Percentiles rank a stretch among this genome's conserved stretches.
These are phyloP conservation scores for Tolypocladium pustulatum DNA, from an alignment of 2,329 filamentous ascomycete species.

Conservation along the genomic window DNA sequence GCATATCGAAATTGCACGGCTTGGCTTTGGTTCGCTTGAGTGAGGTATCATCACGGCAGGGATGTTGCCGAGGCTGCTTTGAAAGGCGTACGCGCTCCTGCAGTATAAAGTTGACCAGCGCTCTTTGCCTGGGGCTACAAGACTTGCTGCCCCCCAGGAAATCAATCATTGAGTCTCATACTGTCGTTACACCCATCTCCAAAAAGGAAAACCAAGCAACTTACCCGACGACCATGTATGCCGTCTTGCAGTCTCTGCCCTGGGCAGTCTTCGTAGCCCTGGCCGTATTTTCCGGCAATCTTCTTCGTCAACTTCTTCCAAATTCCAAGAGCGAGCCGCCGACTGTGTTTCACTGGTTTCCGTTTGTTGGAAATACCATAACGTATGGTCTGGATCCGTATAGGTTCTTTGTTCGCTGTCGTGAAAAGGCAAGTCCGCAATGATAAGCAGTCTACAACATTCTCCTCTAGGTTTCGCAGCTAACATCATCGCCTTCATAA, in stretches of 20 bases:
- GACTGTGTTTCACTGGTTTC: slow-evolving; percentile 71
- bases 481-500: slow-evolving; percentile 21
- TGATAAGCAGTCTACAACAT: too few species aligned
- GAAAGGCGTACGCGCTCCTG: not conserved
- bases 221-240: not conserved
- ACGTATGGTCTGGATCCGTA: slow-evolving; percentile 93
- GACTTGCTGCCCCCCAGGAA: not conserved
- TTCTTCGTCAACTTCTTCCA: slow-evolving; percentile 68
- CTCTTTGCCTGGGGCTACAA: not conserved
- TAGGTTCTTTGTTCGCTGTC: slow-evolving; percentile 68
- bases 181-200: too few species aligned
- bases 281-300: slow-evolving; percentile 56
- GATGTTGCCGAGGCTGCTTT: not conserved
- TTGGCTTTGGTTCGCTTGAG: not conserved
- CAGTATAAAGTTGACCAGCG: not conserved
- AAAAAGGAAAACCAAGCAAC: not conserved
- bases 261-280: slow-evolving; percentile 30
- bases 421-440: slow-evolving; percentile 64
- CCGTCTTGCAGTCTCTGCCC: not conserved
- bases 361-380: slow-evolving; percentile 80
- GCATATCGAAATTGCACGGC: not conserved
- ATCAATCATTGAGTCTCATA: not conserved
- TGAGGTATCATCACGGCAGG: too few species aligned
- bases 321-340: slow-evolving; percentile 75
- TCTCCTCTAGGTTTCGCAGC: not conserved